Percentiles rank a stretch among this genome's conserved stretches.
phyloP scores from a whole-genome alignment of 2,329 filamentous ascomycete genomes.

The Xylaria sp. region DNA sequence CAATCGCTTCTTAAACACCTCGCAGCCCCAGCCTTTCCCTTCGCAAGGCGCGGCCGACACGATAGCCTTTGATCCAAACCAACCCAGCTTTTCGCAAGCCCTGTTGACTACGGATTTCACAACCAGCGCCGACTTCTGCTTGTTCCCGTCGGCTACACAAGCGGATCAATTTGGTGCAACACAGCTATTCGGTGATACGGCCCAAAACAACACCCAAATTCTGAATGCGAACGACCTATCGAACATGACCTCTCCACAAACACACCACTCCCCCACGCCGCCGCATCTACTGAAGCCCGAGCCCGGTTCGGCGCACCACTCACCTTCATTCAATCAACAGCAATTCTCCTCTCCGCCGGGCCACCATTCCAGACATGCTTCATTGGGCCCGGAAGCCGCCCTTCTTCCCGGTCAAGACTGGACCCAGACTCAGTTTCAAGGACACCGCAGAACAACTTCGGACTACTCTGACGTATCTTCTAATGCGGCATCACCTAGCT shows the following conservation, averaged over 20 bases:
- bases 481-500: constrained; percentile 82
- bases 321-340: constrained; percentile 66
- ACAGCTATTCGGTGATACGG: constrained; percentile 67
- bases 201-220: constrained; percentile 52
- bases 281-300: constrained; percentile 65
- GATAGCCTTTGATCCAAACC: constrained; percentile 49
- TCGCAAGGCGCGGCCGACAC: constrained; percentile 55
- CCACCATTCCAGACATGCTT: constrained; percentile 65
- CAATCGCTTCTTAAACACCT: constrained; percentile 62
- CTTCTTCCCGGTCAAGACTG: constrained; percentile 67
- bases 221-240: constrained; percentile 60
- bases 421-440: constrained; percentile 72
- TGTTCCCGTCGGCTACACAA: constrained; percentile 67
- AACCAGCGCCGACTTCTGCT: constrained; percentile 66
- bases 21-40: constrained; percentile 58
- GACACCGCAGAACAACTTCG: constrained; percentile 87
- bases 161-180: constrained; percentile 67
- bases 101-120: constrained; percentile 63
- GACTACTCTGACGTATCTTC: constrained; percentile 93
- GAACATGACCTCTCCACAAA: constrained; percentile 65
- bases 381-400: constrained; percentile 67
- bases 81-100: constrained; percentile 57
- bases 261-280: constrained; percentile 66
- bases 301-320: constrained; percentile 63
- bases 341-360: constrained; percentile 62